Evolutionary conservation across 2,329 filamentous ascomycete genomes (phyloP), one percentile per base, ranked within the genome.

Genomic region (Anthostomella pinea): DNA sequence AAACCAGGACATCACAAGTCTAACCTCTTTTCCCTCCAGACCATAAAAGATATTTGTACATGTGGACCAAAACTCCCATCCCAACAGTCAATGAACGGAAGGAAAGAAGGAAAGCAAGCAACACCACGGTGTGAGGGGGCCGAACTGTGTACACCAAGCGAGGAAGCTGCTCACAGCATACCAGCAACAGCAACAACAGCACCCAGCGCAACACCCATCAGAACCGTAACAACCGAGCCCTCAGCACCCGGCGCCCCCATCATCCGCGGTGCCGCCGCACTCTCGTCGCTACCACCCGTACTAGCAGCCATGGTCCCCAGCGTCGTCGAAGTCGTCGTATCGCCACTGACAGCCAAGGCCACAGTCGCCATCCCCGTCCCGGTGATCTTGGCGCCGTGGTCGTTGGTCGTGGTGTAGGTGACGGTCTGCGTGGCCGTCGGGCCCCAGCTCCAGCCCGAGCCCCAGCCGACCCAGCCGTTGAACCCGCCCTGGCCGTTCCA

Each of bases 381-480:
- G 17, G 58, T 59, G 5, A 51, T 54, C 37, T 57, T 49, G 6
- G 47, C 43, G 35, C 62, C 58, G 17, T 47, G 36, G 8, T 34
- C n/a, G 22, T 54, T 51, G 3, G 49, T 59, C 7, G 53, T 58
- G 10, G 63, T 64, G 21, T 54, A 49, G 3, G 63, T 66, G 27
- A 67, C 53, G 18, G 46, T 60, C 38, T 49, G 34, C 3, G 64
- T 67, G 17, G 56, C 47, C 6, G 64, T 65, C 8, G 60, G 43
- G 2, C 48, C 57, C 59, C 60, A 65, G 25, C 48, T 56, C 67
- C 66, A 69, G 32, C 64, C 66, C 8, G 46, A 35, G 26, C 65
- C 64, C 65, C 66, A 68, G 43, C 59, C 60, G 16, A 61, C 60
- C 54, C 62, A 67, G 20, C 62, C 60, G 20, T 63, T 58, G 49